These are phyloP conservation scores for Crithidia sp. DNA, from an alignment of 208 protist species.

Conservation along the genomic window DNA sequence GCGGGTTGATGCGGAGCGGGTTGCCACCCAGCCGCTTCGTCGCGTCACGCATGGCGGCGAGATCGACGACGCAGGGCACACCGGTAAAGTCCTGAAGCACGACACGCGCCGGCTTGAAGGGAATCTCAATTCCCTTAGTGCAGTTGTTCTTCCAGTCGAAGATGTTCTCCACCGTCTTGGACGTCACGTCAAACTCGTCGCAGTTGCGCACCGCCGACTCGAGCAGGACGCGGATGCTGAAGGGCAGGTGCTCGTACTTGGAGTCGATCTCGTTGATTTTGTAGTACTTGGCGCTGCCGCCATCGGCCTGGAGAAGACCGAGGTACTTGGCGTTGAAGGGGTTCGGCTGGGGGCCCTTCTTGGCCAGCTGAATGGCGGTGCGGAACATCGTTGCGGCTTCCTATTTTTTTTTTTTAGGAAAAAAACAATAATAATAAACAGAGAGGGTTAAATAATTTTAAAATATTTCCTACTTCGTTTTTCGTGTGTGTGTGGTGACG, in stretches of 20 bases:
- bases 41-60: conserved; percentile 96
- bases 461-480: conserved; percentile 7
- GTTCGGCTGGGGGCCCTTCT: conserved; percentile 59
- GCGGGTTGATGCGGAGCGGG: conserved; percentile 93
- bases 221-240: conserved; percentile 96
- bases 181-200: conserved; percentile 93
- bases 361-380: conserved; percentile 33
- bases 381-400: conserved; percentile 53
- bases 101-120: conserved; percentile 96
- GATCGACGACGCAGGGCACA: conserved; percentile 96
- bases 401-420: conserved; percentile 5
- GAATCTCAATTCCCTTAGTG: conserved; percentile 93
- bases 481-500: background rate
- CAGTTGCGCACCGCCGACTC: conserved; percentile 96
- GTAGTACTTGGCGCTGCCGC: conserved; percentile 71
- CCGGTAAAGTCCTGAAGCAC: conserved; percentile 96
- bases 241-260: conserved; percentile 91
- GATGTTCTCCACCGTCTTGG: conserved; percentile 92
- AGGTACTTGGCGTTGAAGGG: conserved; percentile 81
- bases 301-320: conserved; percentile 58
- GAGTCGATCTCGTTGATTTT: conserved; percentile 86
- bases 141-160: conserved; percentile 94
- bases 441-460: background rate
- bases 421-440: conserved; percentile 14
- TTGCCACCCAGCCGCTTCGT: conserved; percentile 93